Percentiles rank a stretch among this genome's conserved stretches.
phyloP scores from a whole-genome alignment of 805 yeast species.

The Saturnispora dispora region DNA sequence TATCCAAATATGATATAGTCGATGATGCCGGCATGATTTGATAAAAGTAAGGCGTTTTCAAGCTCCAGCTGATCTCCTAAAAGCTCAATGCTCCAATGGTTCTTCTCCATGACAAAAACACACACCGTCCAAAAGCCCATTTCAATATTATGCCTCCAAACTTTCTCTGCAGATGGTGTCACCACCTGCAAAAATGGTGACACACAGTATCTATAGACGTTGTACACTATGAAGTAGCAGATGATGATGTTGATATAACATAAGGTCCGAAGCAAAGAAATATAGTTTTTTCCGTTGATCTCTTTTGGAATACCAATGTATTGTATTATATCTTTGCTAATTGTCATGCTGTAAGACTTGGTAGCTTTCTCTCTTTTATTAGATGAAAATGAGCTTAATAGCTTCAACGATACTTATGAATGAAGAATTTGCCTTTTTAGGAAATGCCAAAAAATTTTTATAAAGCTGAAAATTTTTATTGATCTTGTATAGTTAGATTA shows the following conservation, averaged over 20 bases:
- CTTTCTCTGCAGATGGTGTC: not conserved
- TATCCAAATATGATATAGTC: constrained; percentile 52
- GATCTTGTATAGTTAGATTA: not conserved
- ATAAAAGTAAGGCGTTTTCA: constrained; percentile 29
- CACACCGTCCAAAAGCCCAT: constrained; percentile 27
- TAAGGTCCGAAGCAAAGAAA: not conserved
- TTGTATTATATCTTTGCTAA: not conserved
- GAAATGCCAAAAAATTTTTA: not conserved
- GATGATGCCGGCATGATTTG: constrained; percentile 61
- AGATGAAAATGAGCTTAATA: not conserved
- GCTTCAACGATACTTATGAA: too few relatives aligned
- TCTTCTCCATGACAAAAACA: constrained; percentile 25
- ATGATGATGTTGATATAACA: not conserved
- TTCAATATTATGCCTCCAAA: not conserved
- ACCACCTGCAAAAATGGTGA: not conserved
- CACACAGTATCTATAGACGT: not conserved
- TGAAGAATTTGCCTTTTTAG: not conserved
- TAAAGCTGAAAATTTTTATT: not conserved
- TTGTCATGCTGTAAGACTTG: not conserved
- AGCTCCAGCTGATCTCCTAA: constrained; percentile 36
- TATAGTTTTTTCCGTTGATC: not conserved
- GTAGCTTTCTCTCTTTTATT: not conserved
- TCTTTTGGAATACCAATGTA: not conserved
- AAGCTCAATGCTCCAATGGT: constrained; percentile 30
- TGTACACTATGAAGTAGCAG: not conserved